Percentiles rank a stretch among this genome's conserved stretches.
Conservation (phyloP, 2,329 filamentous ascomycete genomes). For the Aureobasidium namibiae region DNA sequence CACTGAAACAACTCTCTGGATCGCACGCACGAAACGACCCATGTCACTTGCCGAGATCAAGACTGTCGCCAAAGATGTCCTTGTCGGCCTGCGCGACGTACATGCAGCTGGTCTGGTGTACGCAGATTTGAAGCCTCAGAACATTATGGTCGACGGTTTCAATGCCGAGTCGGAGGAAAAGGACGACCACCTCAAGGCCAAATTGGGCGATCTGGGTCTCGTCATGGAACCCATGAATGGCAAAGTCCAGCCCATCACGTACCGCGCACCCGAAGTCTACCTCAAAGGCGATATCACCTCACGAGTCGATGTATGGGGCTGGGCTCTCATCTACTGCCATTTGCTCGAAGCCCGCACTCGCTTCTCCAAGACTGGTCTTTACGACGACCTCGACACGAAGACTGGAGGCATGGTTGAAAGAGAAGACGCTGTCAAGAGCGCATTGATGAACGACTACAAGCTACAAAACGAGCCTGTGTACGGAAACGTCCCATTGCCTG, state of each 20-base stretch:
- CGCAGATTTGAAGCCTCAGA: slow-evolving; percentile 24
- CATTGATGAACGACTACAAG: slow-evolving; percentile 22
- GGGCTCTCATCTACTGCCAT: slow-evolving; percentile 23
- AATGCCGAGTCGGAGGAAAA: slow-evolving; percentile 14
- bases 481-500: slow-evolving; percentile 17
- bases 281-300: slow-evolving; percentile 22
- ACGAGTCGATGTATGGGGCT: slow-evolving; percentile 23
- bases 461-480: slow-evolving; percentile 19
- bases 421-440: slow-evolving; percentile 17
- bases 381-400: slow-evolving; percentile 19
- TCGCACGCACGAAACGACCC: slow-evolving; percentile 21
- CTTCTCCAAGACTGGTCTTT: slow-evolving; percentile 21
- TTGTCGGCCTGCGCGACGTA: slow-evolving; percentile 20
- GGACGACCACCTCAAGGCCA: slow-evolving; percentile 18
- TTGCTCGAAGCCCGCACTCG: slow-evolving; percentile 21
- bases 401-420: slow-evolving; percentile 16
- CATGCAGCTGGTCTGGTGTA: slow-evolving; percentile 23
- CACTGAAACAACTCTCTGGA: slow-evolving; percentile 21
- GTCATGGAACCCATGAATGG: slow-evolving; percentile 21
- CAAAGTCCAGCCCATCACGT: slow-evolving; percentile 22
- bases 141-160: slow-evolving; percentile 24
- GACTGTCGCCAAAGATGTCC: slow-evolving; percentile 17
- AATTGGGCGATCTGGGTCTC: slow-evolving; percentile 23
- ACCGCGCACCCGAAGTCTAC: slow-evolving; percentile 24
- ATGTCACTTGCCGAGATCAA: slow-evolving; percentile 21